Percentiles rank a stretch among this genome's conserved stretches.
phyloP scores from a whole-genome alignment of 1,284 basidiomycete genomes.

The Somion occarium region DNA sequence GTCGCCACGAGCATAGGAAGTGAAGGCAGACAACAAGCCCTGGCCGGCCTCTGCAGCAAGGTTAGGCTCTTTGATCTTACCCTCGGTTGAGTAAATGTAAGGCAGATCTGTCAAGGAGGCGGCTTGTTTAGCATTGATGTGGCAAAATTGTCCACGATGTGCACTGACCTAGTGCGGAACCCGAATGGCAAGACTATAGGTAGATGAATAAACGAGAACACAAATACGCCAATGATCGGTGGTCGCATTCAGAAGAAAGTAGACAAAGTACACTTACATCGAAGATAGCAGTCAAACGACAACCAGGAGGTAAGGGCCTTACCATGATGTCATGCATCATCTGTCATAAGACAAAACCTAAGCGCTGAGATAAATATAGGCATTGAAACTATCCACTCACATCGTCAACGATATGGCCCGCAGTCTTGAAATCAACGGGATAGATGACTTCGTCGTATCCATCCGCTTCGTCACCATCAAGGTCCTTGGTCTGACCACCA shows the following conservation, averaged over 20 bases:
- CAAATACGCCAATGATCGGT: too few species aligned
- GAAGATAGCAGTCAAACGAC: constrained; percentile 85
- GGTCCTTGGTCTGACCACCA: constrained; percentile 77
- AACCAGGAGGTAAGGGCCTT: constrained; percentile 73
- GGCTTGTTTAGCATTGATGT: neutral
- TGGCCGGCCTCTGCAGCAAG: constrained; percentile 74
- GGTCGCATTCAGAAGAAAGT: neutral
- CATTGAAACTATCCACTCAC: constrained; percentile 36
- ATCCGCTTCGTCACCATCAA: constrained; percentile 64
- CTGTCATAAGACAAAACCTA: constrained; percentile 38
- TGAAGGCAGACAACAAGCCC: constrained; percentile 63
- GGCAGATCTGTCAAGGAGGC: constrained; percentile 29
- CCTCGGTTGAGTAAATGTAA: constrained; percentile 80
- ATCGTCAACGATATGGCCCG: constrained; percentile 81
- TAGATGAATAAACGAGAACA: constrained; percentile 34
- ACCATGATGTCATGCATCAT: constrained; percentile 72
- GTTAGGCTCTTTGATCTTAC: constrained; percentile 91
- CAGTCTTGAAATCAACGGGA: constrained; percentile 71
- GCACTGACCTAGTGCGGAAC: constrained; percentile 35
- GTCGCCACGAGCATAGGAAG: constrained; percentile 74
- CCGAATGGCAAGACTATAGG: constrained; percentile 41
- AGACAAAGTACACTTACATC: constrained; percentile 47
- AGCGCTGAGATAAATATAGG: neutral
- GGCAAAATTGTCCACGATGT: neutral
- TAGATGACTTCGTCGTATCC: constrained; percentile 81